Percentiles rank a stretch among this genome's conserved stretches.
phyloP scores from a whole-genome alignment of 176 grass and related monocot genomes.

The Carex parvula region DNA sequence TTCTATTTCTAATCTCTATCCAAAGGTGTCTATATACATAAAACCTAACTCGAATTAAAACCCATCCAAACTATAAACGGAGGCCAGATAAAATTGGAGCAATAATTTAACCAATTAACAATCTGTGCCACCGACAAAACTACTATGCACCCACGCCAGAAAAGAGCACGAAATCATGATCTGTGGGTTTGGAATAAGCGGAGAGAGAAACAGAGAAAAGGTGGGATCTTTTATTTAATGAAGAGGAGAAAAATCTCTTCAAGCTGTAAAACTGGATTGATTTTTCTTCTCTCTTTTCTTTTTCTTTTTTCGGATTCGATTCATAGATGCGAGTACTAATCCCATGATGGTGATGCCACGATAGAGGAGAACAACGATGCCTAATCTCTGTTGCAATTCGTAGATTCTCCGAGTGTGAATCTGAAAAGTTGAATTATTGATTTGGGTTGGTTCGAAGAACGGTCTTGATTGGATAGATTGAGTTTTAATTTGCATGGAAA shows the following conservation, averaged over 20 bases:
- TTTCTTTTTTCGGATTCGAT: constrained; percentile 4
- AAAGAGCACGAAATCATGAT: not conserved
- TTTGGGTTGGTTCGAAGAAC: not conserved
- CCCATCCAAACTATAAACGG: not conserved
- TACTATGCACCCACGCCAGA: not conserved
- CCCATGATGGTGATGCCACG: not conserved
- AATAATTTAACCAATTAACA: constrained; percentile 6
- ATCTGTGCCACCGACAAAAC: not conserved
- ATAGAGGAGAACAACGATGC: not conserved
- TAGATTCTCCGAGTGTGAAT: not conserved
- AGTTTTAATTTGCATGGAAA: not conserved
- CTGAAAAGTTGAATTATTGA: not conserved
- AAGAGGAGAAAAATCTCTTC: not conserved
- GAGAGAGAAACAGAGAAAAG: not conserved
- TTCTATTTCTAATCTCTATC: not conserved
- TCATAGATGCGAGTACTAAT: not conserved
- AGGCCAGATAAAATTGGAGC: not conserved
- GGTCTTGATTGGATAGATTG: not conserved
- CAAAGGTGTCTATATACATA: not conserved
- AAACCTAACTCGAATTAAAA: not conserved
- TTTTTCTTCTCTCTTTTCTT: not conserved
- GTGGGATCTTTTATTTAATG: too few relatives aligned
- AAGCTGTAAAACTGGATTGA: not conserved
- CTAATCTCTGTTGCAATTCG: not conserved
- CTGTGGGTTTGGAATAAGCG: not conserved